These are phyloP conservation scores for Lotmaria passim DNA, from an alignment of 208 protist genomes.

Conservation along the genomic window DNA sequence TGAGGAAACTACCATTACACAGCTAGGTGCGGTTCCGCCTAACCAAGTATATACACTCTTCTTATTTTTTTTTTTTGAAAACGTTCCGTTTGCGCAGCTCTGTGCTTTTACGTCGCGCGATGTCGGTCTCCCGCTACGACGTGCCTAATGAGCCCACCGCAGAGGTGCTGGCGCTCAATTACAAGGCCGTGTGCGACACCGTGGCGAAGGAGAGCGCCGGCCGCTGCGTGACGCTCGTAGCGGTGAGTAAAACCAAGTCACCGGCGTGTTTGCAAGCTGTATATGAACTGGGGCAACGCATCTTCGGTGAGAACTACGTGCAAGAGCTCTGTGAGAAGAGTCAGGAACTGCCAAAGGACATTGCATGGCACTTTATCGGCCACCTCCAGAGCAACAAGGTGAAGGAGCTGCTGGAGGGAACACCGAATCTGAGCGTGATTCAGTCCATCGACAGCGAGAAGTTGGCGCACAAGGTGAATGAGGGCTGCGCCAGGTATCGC, in stretches of 20 bases:
- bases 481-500: slow-evolving; percentile 63
- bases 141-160: slow-evolving; percentile 58
- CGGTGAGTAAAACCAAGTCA: slow-evolving; percentile 89
- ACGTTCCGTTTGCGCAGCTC: slow-evolving; percentile 22
- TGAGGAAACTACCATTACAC: no score
- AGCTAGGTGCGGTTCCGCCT: no score
- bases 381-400: slow-evolving; percentile 98
- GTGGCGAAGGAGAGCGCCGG: slow-evolving; percentile 45
- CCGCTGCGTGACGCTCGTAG: slow-evolving; percentile 57
- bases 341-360: slow-evolving; percentile 78
- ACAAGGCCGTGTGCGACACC: slow-evolving; percentile 39
- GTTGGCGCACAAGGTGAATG: slow-evolving; percentile 91
- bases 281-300: slow-evolving; percentile 71
- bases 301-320: slow-evolving; percentile 98
- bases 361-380: slow-evolving; percentile 98
- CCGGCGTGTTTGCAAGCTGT: slow-evolving; percentile 56
- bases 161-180: slow-evolving; percentile 61
- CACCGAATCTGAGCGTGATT: slow-evolving; percentile 74
- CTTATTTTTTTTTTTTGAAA: no score
- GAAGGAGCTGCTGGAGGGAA: slow-evolving; percentile 76
- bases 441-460: slow-evolving; percentile 94
- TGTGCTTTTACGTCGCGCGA: slow-evolving; percentile 23
- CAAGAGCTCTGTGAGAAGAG: slow-evolving; percentile 95
- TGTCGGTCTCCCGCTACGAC: slow-evolving; percentile 59
- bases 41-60: no score